A percentile compares a stretch with the other conserved stretches of the same genome.
Evolutionary conservation across 192 early-diverging fungal species (phyloP).

Genomic region (Oehlia diaphana): DNA sequence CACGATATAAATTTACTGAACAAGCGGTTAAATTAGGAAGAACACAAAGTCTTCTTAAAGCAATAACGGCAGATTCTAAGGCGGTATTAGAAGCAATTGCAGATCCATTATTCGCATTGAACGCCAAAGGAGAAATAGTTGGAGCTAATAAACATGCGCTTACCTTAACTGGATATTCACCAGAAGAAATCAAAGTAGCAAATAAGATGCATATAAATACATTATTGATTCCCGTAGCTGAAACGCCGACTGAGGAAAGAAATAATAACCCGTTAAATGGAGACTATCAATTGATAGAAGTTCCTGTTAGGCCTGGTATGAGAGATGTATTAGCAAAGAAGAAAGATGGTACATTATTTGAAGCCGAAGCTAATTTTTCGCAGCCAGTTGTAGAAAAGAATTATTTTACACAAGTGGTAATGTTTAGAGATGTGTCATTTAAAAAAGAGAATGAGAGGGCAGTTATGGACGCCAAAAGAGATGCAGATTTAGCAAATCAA

Average conservation of each 20-base stretch:
- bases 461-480: slow-evolving; percentile 1
- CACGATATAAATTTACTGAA: neutral
- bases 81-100: slow-evolving; percentile 21
- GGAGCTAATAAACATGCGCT: slow-evolving; percentile 23
- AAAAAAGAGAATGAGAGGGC: slow-evolving; percentile 14
- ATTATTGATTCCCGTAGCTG: slow-evolving; percentile 4
- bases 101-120: slow-evolving; percentile 17
- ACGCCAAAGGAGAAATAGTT: slow-evolving; percentile 15
- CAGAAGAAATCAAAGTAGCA: slow-evolving; percentile 16
- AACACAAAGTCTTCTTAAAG: slow-evolving; percentile 19
- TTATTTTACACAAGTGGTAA: slow-evolving; percentile 18
- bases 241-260: neutral
- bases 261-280: neutral
- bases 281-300: neutral
- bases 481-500: slow-evolving; percentile 12
- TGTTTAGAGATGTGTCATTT: slow-evolving; percentile 12
- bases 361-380: slow-evolving; percentile 8
- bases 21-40: slow-evolving; percentile 9
- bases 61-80: slow-evolving; percentile 15
- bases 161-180: slow-evolving; percentile 8
- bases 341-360: slow-evolving; percentile 23
- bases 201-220: slow-evolving; percentile 18
- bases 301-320: slow-evolving; percentile 10
- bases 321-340: slow-evolving; percentile 20
- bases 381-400: slow-evolving; percentile 14